Evolutionary conservation across 108 stramenopile species (phyloP).

Genomic region (Pinguiococcus pyrenoidosus): DNA sequence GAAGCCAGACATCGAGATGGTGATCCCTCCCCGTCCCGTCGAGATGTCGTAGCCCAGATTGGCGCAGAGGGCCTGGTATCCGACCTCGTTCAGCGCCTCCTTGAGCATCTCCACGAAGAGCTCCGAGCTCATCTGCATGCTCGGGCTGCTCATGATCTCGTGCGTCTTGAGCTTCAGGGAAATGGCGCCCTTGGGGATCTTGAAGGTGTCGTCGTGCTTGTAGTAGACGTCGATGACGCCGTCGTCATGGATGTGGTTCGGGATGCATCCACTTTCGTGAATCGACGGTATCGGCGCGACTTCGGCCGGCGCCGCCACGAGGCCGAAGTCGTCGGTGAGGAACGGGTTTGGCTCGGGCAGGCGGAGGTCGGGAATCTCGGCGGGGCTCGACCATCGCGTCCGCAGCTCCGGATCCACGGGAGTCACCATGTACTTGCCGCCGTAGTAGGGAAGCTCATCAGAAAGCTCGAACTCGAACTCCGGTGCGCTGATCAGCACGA

Average conservation of each 20-base stretch:
- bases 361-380: constrained; percentile 5
- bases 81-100: constrained; percentile 23
- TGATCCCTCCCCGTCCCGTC: not conserved
- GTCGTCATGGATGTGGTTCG: constrained; percentile 6
- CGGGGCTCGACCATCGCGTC: constrained; percentile 38
- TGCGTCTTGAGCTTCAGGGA: too few species aligned
- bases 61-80: constrained; percentile 26
- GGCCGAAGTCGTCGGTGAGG: constrained; percentile 17
- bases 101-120: constrained; percentile 14
- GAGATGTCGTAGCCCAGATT: constrained; percentile 11
- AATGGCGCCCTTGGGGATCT: constrained; percentile 62
- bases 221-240: constrained; percentile 42
- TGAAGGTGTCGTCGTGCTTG: constrained; percentile 53
- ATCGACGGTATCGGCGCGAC: too few species aligned
- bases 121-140: constrained; percentile 5
- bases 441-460: constrained; percentile 63
- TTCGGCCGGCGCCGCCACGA: not conserved
- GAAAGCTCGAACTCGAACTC: constrained; percentile 25
- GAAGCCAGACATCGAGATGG: too few species aligned
- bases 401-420: constrained; percentile 36
- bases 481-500: too few species aligned
- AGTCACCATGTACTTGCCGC: constrained; percentile 56
- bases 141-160: too few species aligned
- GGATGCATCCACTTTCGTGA: too few species aligned
- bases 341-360: constrained; percentile 34